A percentile compares a stretch with the other conserved stretches of the same genome.
These are phyloP conservation scores for Lasiosphaeriaceae sp. DNA, from an alignment of 495 filamentous ascomycete species.

Conservation along the genomic window DNA sequence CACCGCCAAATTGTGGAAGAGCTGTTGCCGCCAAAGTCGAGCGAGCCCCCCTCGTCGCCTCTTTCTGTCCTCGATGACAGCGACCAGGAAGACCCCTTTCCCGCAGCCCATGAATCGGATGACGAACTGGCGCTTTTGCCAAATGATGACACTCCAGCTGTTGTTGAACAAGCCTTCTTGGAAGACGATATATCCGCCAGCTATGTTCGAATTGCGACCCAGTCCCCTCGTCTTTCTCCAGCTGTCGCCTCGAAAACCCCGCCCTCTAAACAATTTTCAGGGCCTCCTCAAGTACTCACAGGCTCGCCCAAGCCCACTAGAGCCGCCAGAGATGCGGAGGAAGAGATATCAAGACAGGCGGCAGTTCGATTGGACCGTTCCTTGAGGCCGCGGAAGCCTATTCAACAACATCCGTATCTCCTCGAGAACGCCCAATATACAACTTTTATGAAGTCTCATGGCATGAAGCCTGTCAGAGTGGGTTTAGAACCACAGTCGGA, in stretches of 20 bases:
- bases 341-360: slow-evolving; percentile 18
- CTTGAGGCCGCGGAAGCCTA: slow-evolving; percentile 66
- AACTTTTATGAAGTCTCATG: slow-evolving; percentile 55
- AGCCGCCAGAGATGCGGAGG: slow-evolving; percentile 4
- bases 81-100: not conserved
- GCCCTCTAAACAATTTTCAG: not conserved
- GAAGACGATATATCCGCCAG: slow-evolving; percentile 14
- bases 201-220: slow-evolving; percentile 10
- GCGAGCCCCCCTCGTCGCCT: not conserved
- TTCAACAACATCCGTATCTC: slow-evolving; percentile 70
- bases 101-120: not conserved
- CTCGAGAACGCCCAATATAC: slow-evolving; percentile 66
- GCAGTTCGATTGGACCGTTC: slow-evolving; percentile 33
- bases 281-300: not conserved
- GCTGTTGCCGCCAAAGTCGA: not conserved
- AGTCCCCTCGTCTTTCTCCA: slow-evolving; percentile 4
- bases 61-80: not conserved
- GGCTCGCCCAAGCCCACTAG: not conserved
- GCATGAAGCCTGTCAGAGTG: slow-evolving; percentile 59
- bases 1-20: not conserved
- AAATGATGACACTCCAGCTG: not conserved
- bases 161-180: not conserved
- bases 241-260: not conserved
- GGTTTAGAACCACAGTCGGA: slow-evolving; percentile 28
- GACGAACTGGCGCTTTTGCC: not conserved